Evolutionary conservation across 352 stramenopile genomes (phyloP).

Genomic region (Globisporangium radiosum): DNA sequence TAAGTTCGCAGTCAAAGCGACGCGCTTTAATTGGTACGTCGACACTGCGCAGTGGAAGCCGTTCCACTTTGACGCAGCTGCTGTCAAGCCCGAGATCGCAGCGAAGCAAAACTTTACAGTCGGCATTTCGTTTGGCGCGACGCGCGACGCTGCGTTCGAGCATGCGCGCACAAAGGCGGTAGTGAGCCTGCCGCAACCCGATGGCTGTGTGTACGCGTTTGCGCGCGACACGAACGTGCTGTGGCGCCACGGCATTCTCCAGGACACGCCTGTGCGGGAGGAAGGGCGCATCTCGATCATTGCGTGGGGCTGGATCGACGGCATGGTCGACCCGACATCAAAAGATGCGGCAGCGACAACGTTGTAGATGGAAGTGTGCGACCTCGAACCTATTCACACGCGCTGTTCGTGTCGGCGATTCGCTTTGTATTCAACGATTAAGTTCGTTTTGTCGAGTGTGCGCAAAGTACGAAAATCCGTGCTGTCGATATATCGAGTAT

Average conservation of each 20-base stretch:
- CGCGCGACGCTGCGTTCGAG: conserved; percentile 89
- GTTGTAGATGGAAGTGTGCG: not conserved
- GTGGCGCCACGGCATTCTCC: conserved; percentile 90
- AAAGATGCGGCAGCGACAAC: not conserved
- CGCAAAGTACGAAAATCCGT: no score
- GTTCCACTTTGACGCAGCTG: conserved; percentile 90
- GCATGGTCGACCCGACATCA: conserved; percentile 35
- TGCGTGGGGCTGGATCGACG: conserved; percentile 87
- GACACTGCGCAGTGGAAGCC: conserved; percentile 92
- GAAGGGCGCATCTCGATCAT: conserved; percentile 94
- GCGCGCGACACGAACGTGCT: conserved; percentile 91
- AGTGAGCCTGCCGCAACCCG: conserved; percentile 91
- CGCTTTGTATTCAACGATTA: no score
- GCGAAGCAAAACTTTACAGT: conserved; percentile 94
- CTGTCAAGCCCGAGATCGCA: conserved; percentile 91
- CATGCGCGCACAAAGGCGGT: conserved; percentile 74
- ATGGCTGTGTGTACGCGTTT: conserved; percentile 92
- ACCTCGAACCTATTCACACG: no score
- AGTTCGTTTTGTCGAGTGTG: no score
- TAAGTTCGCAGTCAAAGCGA: conserved; percentile 81
- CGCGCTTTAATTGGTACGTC: conserved; percentile 95
- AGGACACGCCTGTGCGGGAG: conserved; percentile 73
- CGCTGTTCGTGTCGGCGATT: no score
- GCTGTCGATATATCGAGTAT: no score
- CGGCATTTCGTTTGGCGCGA: conserved; percentile 90